A percentile compares a stretch with the other conserved stretches of the same genome.
Evolutionary conservation across 352 stramenopile genomes (phyloP).

Genomic region (Albugo laibachii): DNA sequence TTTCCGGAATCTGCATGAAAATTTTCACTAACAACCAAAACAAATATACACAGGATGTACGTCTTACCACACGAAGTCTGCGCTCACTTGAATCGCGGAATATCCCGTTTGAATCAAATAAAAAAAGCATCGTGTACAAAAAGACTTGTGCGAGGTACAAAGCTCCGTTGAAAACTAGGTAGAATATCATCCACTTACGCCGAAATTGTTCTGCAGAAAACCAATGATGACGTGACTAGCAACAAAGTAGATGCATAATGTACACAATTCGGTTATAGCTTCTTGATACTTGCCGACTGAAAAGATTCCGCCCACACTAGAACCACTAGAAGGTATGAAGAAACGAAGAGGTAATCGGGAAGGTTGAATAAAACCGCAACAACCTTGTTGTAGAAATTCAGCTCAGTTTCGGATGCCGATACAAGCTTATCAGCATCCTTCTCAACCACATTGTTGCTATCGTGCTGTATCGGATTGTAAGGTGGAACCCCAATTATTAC

Average conservation of each 20-base stretch:
- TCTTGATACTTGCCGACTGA: conserved; percentile 33
- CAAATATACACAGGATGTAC: neutral
- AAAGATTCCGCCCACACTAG: conserved; percentile 82
- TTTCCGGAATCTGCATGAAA: conserved; percentile 30
- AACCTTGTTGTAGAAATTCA: conserved; percentile 83
- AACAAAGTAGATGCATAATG: conserved; percentile 1
- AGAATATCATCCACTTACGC: conserved; percentile 82
- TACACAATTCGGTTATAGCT: neutral
- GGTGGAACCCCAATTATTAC: neutral
- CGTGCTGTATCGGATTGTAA: conserved; percentile 5
- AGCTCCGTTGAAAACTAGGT: conserved; percentile 80
- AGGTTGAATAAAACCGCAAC: conserved; percentile 83
- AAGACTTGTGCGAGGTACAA: conserved; percentile 79
- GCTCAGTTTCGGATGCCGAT: conserved; percentile 18
- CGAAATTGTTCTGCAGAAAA: conserved; percentile 71
- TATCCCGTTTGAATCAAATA: conserved; percentile 63
- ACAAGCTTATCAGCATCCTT: no score
- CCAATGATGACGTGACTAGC: conserved; percentile 75
- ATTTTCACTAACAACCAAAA: conserved; percentile 1
- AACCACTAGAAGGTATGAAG: conserved; percentile 79
- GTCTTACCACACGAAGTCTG: neutral
- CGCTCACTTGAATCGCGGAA: conserved; percentile 55
- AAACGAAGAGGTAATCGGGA: conserved; percentile 84
- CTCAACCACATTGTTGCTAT: conserved; percentile 1
- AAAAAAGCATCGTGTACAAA: conserved; percentile 77